Evolutionary conservation across 192 early-diverging fungal species (phyloP), one percentile per base, ranked within the genome.

Genomic region (Geranomyces michiganensis): DNA sequence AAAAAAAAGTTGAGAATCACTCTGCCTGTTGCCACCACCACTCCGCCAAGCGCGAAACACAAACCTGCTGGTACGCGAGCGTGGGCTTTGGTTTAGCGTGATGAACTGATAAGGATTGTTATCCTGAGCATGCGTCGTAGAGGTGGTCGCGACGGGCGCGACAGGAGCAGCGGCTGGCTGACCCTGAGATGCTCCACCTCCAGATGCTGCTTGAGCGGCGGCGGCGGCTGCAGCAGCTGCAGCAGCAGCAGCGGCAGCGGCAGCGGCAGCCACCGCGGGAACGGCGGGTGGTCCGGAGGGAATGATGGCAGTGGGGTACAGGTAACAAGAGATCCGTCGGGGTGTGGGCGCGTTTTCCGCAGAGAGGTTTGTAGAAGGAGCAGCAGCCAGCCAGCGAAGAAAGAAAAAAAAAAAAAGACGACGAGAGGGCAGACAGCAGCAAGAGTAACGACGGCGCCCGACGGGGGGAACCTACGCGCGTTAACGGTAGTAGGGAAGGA

Each of bases 101-200:
- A 72, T 72, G 46, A 72, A 72, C 62, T 72, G 70, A 48, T 72
- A 72, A 13, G 70, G 70, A 47, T 72, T 72, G 62, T 31, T 72
- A 29, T 72, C 70, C 47, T 53, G 51, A 26, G 51, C 24, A 17
- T 53, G 51, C 3, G 51, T 53, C n/a, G 51, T 24, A 8, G 51
- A 4, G 3, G 51, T 53, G 15, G 51, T 53, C n/a, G 17, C 51
- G 19, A 26, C 24, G n/a, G 51, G 19, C 51, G 51, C 5, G 10
- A 41, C 36, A 41, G 36, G 36, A 3, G 10, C 36, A 10, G 36
- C 36, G 36, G 36, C 36, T 41, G 36, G 36, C 36, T 3, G 36
- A 41, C 5, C 36, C 17, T 6, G 51, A n/a, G n/a, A n/a, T 53
- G n/a, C 7, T 53, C 51, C n/a, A 15, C 51, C n/a, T 53, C 51